These are phyloP conservation scores for Huntiella abstrusa DNA, from an alignment of 2,329 filamentous ascomycete genomes.

Conservation along the genomic window DNA sequence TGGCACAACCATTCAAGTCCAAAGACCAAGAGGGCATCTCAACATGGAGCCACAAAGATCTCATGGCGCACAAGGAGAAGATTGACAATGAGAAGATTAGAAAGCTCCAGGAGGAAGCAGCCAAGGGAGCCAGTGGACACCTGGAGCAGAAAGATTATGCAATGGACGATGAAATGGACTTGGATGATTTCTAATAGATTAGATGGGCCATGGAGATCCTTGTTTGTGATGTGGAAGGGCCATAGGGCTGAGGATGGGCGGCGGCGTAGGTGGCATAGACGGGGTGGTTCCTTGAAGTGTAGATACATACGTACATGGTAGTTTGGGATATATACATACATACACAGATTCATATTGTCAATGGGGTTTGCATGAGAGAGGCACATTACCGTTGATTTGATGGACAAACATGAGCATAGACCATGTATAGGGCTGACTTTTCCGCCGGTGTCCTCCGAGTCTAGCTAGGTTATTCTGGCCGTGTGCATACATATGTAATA, in stretches of 20 bases:
- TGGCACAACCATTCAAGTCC: constrained; percentile 75
- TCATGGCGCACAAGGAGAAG: constrained; percentile 62
- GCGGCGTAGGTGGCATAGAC: not conserved
- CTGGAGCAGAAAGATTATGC: constrained; percentile 27
- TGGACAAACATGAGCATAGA: too few relatives aligned
- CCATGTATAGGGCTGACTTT: too few relatives aligned
- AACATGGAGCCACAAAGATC: constrained; percentile 69
- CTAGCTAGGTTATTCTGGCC: too few relatives aligned
- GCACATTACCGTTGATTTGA: too few relatives aligned
- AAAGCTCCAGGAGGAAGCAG: constrained; percentile 33
- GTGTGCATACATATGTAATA: too few relatives aligned
- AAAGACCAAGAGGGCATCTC: constrained; percentile 82
- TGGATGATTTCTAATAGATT: constrained; percentile 17
- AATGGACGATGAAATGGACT: constrained; percentile 31
- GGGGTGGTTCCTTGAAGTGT: not conserved
- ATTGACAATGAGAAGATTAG: constrained; percentile 48
- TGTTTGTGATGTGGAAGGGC: not conserved
- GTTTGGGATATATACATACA: not conserved
- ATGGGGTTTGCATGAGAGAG: too few relatives aligned
- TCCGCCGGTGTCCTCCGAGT: too few relatives aligned
- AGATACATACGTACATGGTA: not conserved
- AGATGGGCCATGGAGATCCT: not conserved
- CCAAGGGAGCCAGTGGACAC: constrained; percentile 10
- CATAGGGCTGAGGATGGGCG: not conserved
- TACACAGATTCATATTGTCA: not conserved